phyloP scores from a whole-genome alignment of 164 flowering plant species.

The grape (Vitis vinifera) region ASM3070453v1 NC_081820.1:20732501-20733000 shows the following conservation, averaged over 20 bases:
- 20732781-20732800: not conserved
- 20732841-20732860: slow-evolving; percentile 17
- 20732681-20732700: slow-evolving; percentile 12
- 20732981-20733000: too few relatives aligned
- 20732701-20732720: slow-evolving; percentile 6
- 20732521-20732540: too few relatives aligned
- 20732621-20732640: too few relatives aligned
- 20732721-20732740: slow-evolving; percentile 45
- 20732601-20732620: not conserved
- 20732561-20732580: slow-evolving; percentile 10
- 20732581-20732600: not conserved
- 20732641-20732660: slow-evolving; percentile 11
- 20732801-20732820: too few relatives aligned
- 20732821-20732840: too few relatives aligned
- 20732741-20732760: slow-evolving; percentile 19
- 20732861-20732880: slow-evolving; percentile 28
- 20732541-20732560: not conserved
- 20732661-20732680: slow-evolving; percentile 21
- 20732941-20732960: too few relatives aligned
- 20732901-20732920: slow-evolving; percentile 10
- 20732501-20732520: not conserved
- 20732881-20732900: slow-evolving; percentile 1
- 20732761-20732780: slow-evolving; percentile 4
- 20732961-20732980: too few relatives aligned
- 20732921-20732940: not conserved